Evolutionary conservation across 2,329 filamentous ascomycete species (phyloP).

Genomic region (Microcyclospora tardicrescens): DNA sequence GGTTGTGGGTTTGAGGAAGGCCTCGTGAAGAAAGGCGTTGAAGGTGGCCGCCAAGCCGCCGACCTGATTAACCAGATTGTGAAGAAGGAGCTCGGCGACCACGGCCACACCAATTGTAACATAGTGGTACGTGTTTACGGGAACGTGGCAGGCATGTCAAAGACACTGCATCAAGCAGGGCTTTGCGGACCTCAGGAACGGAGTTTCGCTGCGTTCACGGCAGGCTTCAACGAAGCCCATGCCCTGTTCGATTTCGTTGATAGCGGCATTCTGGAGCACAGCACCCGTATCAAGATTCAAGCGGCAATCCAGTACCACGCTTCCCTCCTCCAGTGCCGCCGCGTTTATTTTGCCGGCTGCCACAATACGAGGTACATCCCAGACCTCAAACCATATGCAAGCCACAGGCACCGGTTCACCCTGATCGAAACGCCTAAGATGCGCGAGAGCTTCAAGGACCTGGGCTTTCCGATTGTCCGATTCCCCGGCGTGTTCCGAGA

Average conservation of each 20-base stretch:
- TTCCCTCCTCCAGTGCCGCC: conserved; percentile 48
- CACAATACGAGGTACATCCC: conserved; percentile 48
- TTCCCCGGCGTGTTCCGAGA: conserved; percentile 41
- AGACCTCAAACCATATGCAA: conserved; percentile 41
- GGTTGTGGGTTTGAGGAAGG: conserved; percentile 36
- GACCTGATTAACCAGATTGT: conserved; percentile 40
- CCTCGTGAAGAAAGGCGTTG: conserved; percentile 17
- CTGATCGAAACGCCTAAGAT: conserved; percentile 41
- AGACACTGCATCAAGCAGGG: conserved; percentile 35
- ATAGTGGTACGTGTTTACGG: conserved; percentile 36
- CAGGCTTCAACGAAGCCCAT: conserved; percentile 45
- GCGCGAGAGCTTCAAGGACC: conserved; percentile 39
- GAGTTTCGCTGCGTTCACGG: conserved; percentile 42
- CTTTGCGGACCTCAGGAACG: conserved; percentile 43
- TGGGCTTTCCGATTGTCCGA: conserved; percentile 40
- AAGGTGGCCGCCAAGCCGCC: conserved; percentile 44
- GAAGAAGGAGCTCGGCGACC: conserved; percentile 31
- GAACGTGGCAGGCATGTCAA: conserved; percentile 33
- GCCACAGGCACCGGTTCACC: conserved; percentile 38
- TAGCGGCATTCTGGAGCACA: conserved; percentile 47
- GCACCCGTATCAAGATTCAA: conserved; percentile 47
- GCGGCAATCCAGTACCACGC: conserved; percentile 39
- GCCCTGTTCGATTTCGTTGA: conserved; percentile 50
- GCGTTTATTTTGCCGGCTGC: conserved; percentile 51
- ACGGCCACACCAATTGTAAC: conserved; percentile 39